Evolutionary conservation across 306 rosid species (phyloP).

Genomic region (Quercus parvula): DNA sequence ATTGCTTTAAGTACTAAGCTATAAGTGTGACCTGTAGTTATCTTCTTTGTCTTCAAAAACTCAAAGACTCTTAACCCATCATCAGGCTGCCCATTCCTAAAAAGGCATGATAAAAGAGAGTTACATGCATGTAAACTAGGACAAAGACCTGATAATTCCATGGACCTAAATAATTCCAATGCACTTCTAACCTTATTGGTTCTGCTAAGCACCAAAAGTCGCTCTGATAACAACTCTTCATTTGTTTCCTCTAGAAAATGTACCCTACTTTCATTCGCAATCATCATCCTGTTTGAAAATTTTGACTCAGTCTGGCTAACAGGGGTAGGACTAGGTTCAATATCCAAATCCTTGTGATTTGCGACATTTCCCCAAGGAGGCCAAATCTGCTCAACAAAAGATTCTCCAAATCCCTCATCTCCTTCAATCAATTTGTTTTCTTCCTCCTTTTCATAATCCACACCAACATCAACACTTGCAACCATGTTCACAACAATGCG

Average conservation of each 20-base stretch:
- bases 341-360: slow-evolving; percentile 12
- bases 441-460: slow-evolving; percentile 31
- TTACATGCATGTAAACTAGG: slow-evolving; percentile 77
- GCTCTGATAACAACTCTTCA: slow-evolving; percentile 52
- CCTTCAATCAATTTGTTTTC: slow-evolving; percentile 21
- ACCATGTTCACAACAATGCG: slow-evolving; percentile 21
- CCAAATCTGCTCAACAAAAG: slow-evolving; percentile 30
- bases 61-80: slow-evolving; percentile 60
- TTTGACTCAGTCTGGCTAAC: slow-evolving; percentile 14
- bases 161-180: slow-evolving; percentile 65
- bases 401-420: slow-evolving; percentile 17
- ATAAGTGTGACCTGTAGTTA: slow-evolving; percentile 65
- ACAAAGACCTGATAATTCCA: slow-evolving; percentile 64
- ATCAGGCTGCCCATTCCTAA: slow-evolving; percentile 61
- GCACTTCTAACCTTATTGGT: slow-evolving; percentile 74
- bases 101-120: slow-evolving; percentile 70
- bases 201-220: slow-evolving; percentile 79
- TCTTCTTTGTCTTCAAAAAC: slow-evolving; percentile 43
- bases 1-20: slow-evolving; percentile 75
- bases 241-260: slow-evolving; percentile 65
- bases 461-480: slow-evolving; percentile 21
- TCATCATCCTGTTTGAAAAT: slow-evolving; percentile 19
- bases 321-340: slow-evolving; percentile 16
- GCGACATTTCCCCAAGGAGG: slow-evolving; percentile 49
- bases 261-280: slow-evolving; percentile 29